These are phyloP conservation scores for Myriosclerotinia curreyana DNA, from an alignment of 2,329 filamentous ascomycete genomes.

Conservation along the genomic window DNA sequence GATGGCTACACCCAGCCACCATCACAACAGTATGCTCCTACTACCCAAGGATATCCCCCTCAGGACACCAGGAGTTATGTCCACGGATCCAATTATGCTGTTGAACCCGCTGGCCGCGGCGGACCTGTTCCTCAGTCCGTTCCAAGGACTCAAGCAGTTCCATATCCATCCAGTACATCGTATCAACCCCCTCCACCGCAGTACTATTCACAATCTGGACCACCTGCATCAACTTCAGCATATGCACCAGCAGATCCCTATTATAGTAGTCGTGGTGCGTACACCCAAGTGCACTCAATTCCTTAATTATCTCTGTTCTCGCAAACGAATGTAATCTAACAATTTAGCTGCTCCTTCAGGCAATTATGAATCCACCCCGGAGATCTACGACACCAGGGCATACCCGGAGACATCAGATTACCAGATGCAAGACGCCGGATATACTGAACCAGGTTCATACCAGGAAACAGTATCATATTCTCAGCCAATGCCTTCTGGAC, in stretches of 20 bases:
- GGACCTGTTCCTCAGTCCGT: constrained; percentile 23
- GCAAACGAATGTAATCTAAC: constrained; percentile 37
- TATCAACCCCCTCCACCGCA: constrained; percentile 28
- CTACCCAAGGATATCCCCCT: constrained; percentile 24
- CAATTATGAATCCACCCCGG: constrained; percentile 28
- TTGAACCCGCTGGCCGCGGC: constrained; percentile 27
- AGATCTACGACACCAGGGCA: constrained; percentile 29
- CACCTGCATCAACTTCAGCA: constrained; percentile 39
- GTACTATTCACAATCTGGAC: constrained; percentile 39
- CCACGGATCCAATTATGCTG: constrained; percentile 33
- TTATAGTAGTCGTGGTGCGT: constrained; percentile 59
- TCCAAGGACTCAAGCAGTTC: constrained; percentile 26
- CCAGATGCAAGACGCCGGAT: constrained; percentile 23
- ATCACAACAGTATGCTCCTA: constrained; percentile 21
- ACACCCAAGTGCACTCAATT: constrained; percentile 38
- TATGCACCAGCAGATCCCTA: constrained; percentile 49
- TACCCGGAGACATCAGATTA: constrained; percentile 29
- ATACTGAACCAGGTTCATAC: constrained; percentile 27
- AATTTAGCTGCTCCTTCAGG: constrained; percentile 35
- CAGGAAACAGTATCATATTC: constrained; percentile 30
- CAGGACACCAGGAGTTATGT: constrained; percentile 35
- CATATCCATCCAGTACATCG: constrained; percentile 22
- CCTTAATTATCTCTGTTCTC: constrained; percentile 24
- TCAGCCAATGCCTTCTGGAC: constrained; percentile 31
- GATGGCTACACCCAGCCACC: constrained; percentile 27